Evolutionary conservation across 257 asterid species (phyloP).

Genomic region (Solanum ossicruentum): DNA sequence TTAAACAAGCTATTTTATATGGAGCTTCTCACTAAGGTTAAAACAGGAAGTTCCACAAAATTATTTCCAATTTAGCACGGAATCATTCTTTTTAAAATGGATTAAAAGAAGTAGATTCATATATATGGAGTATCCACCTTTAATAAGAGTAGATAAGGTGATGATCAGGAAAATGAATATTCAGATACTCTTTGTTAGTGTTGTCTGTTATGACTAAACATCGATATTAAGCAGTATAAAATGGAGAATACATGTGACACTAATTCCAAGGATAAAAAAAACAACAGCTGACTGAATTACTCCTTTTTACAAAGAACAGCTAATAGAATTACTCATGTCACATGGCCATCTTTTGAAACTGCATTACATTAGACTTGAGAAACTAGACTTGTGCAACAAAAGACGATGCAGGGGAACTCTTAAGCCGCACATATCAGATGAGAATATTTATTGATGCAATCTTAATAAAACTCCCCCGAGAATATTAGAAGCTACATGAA

Average conservation of each 20-base stretch:
- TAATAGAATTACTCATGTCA: background rate
- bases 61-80: background rate
- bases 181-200: background rate
- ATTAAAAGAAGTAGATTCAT: background rate
- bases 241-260: background rate
- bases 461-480: background rate
- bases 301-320: background rate
- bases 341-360: background rate
- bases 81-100: background rate
- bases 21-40: background rate
- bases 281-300: background rate
- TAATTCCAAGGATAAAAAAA: background rate
- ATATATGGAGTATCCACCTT: background rate
- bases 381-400: background rate
- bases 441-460: background rate
- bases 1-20: background rate
- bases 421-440: background rate
- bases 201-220: background rate
- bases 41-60: background rate
- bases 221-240: background rate
- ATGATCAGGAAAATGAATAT: background rate
- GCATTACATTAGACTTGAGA: background rate
- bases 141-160: background rate
- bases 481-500: background rate
- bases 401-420: background rate